Evolutionary conservation across 108 stramenopile species (phyloP), one percentile per base, ranked within the genome.

Genomic region (Nannochloropsis oceanica): DNA sequence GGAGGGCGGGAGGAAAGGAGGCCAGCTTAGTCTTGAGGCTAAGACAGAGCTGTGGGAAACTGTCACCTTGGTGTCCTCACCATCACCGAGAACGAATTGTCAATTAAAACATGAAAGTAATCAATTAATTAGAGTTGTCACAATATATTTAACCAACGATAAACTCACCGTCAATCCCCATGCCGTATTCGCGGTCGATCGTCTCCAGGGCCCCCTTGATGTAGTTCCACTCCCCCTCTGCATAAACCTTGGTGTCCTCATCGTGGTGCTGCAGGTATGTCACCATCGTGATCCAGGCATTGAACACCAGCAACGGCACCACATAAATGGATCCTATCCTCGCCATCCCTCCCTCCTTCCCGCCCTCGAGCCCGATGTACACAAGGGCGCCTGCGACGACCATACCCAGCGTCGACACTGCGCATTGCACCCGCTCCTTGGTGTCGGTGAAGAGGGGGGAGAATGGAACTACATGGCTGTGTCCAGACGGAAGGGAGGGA

Each of bases 191-290:
- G 27, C 96, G 85, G 87, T 96, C 96, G 10, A 95, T 94, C 12
- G 96, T 96, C 87, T 96, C 94, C 83, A 96, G 94, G 8, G 94
- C 96, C 8, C 93, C 95, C 27, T 84, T 85, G 27, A 92, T 91
- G 85, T 94, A 96, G 26, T 90, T 90, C 80, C 89, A 95, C 13
- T 93, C 94, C 27, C 93, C 90, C 86, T 95, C 94, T 7, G 93
- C 94, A 82, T 93, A 96, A 44, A 95, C 86, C 84, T 93, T 93
- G 25, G 94, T 93, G 84, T 95, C 94, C 0, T 92, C 92, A 20
- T 92, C 91, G 85, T 96, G 96, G 89, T 96, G 96, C 89, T 95
- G 95, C 25, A 96, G 88, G 89, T 95, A 96, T 20, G 96, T 96
- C 12, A 96, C 96, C 93, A 94, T 95, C 90, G 95, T 94, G 25